phyloP scores from a whole-genome alignment of 768 basidiomycete genomes.

The Mycena olivaceomarginata region DNA sequence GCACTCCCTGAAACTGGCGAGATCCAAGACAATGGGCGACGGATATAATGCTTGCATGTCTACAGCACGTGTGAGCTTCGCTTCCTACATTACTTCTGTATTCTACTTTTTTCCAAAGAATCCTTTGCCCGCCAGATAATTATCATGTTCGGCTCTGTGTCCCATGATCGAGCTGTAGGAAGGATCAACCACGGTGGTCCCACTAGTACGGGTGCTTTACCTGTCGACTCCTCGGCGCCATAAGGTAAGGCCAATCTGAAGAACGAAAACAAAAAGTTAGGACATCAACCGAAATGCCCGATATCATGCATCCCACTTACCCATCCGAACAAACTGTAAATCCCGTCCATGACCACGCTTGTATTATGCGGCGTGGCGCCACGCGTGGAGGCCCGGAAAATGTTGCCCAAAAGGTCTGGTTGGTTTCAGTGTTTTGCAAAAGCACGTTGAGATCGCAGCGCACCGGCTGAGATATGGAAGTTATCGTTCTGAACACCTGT shows the following conservation, averaged over 20 bases:
- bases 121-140: constrained; percentile 53
- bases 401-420: constrained; percentile 70
- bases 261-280: constrained; percentile 7
- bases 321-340: constrained; percentile 63
- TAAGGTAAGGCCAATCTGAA: constrained; percentile 60
- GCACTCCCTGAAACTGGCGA: constrained; percentile 83
- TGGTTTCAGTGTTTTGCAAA: not conserved
- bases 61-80: constrained; percentile 66
- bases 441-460: not conserved
- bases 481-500: constrained; percentile 76
- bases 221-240: constrained; percentile 63
- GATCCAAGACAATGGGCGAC: constrained; percentile 79
- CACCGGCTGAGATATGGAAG: constrained; percentile 74
- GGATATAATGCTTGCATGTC: constrained; percentile 82
- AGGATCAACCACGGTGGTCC: no score
- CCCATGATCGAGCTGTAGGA: constrained; percentile 44
- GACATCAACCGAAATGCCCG: constrained; percentile 24
- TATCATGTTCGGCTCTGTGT: constrained; percentile 59
- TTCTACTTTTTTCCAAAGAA: constrained; percentile 44
- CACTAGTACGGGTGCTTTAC: no score
- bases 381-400: constrained; percentile 75
- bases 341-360: constrained; percentile 65
- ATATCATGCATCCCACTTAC: constrained; percentile 52
- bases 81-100: constrained; percentile 66
- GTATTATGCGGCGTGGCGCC: constrained; percentile 74